Evolutionary conservation across 2,329 filamentous ascomycete species (phyloP).

Genomic region (Ceratocystis colombiana): DNA sequence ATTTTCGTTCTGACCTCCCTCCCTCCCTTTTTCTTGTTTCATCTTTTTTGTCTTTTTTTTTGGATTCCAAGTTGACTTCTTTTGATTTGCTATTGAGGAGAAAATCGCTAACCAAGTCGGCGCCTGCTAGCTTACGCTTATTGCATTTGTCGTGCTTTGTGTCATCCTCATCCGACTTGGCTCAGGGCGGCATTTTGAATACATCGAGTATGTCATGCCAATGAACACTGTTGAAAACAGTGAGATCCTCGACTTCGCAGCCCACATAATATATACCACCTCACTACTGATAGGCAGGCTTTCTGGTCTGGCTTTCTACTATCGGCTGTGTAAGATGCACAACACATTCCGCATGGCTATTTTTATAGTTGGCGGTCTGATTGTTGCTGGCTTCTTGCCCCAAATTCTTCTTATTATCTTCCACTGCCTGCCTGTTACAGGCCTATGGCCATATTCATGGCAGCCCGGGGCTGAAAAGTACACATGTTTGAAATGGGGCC

Average conservation of each 20-base stretch:
- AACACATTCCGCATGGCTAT: constrained; percentile 33
- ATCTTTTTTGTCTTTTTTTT: too few relatives aligned
- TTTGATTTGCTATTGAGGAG: background rate
- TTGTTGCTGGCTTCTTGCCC: constrained; percentile 38
- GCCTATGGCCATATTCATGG: constrained; percentile 42
- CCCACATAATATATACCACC: constrained; percentile 44
- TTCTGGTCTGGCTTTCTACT: constrained; percentile 44
- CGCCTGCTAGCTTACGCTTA: constrained; percentile 32
- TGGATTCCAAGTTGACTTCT: background rate
- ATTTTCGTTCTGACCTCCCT: too few relatives aligned
- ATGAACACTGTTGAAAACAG: constrained; percentile 35
- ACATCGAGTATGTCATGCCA: constrained; percentile 40
- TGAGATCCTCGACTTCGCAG: constrained; percentile 41
- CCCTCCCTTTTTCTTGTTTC: background rate
- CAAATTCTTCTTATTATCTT: constrained; percentile 44
- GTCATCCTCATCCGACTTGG: constrained; percentile 40
- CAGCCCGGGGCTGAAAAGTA: constrained; percentile 36
- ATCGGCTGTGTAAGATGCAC: constrained; percentile 37
- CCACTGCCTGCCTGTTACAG: constrained; percentile 43
- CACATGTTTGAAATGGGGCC: constrained; percentile 41
- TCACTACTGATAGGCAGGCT: constrained; percentile 42
- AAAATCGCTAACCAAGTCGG: background rate
- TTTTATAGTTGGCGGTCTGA: constrained; percentile 32
- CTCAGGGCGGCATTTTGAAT: constrained; percentile 39
- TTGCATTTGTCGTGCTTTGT: constrained; percentile 37